Conservation (phyloP, 179 eudicot genomes). For the Patellifolia procumbens region DNA sequence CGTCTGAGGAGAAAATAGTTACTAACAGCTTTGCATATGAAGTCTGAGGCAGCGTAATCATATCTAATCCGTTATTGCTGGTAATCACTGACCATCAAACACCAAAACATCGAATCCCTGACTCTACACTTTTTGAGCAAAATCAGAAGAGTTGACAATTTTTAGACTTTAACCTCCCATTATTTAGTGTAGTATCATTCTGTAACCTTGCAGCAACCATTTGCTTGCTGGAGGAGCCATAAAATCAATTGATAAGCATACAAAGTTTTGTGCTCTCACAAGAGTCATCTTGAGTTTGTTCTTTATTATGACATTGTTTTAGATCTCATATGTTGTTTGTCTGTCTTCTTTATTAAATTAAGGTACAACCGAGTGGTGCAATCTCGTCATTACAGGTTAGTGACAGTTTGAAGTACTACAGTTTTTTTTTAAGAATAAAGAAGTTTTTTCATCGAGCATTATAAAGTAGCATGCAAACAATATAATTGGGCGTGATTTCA, state of each 20-base stretch:
- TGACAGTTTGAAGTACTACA: neutral
- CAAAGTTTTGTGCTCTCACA: neutral
- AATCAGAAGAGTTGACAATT: neutral
- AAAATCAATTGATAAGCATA: neutral
- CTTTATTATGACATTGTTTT: neutral
- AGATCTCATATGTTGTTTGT: neutral
- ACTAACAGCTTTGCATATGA: neutral
- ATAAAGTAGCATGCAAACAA: neutral
- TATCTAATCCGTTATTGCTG: neutral
- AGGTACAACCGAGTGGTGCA: neutral
- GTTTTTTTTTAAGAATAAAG: neutral
- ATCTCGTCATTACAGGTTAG: neutral
- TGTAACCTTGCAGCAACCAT: neutral
- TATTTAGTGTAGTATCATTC: neutral
- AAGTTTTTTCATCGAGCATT: neutral
- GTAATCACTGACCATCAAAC: neutral
- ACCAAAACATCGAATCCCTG: neutral
- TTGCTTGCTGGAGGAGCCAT: neutral
- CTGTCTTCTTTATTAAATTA: neutral
- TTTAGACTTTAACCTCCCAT: neutral
- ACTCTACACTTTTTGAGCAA: neutral
- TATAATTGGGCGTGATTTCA: neutral
- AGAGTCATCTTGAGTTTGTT: neutral
- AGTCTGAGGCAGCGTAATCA: neutral
- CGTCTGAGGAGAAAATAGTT: slow-evolving; percentile 50